These are phyloP conservation scores for Phytophthora multivora DNA, from an alignment of 352 stramenopile species.

Conservation along the genomic window DNA sequence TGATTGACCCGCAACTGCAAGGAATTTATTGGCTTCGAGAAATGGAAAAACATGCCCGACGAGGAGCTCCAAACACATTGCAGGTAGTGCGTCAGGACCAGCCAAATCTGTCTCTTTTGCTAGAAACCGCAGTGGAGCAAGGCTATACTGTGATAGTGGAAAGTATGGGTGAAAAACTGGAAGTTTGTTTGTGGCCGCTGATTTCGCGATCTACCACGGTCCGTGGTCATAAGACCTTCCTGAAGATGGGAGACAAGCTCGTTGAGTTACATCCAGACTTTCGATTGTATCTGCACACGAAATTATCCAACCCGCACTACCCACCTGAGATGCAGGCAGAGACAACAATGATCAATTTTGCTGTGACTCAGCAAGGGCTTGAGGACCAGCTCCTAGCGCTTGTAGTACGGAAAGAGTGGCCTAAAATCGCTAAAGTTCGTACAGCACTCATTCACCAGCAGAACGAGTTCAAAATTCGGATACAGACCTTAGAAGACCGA, in stretches of 20 bases:
- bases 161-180: conserved; percentile 89
- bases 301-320: conserved; percentile 93
- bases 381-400: conserved; percentile 91
- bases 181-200: conserved; percentile 86
- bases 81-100: conserved; percentile 88
- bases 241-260: conserved; percentile 90
- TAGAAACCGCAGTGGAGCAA: conserved; percentile 84
- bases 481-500: conserved; percentile 89
- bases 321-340: conserved; percentile 91
- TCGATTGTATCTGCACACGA: conserved; percentile 91
- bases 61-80: conserved; percentile 45
- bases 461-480: conserved; percentile 90
- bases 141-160: conserved; percentile 87
- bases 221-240: conserved; percentile 70
- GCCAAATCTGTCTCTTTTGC: conserved; percentile 65
- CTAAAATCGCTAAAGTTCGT: conserved; percentile 81
- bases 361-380: conserved; percentile 87
- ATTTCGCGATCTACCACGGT: conserved; percentile 77
- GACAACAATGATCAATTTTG: conserved; percentile 93
- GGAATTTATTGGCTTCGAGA: conserved; percentile 89
- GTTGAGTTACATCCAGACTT: conserved; percentile 86
- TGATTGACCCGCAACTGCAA: conserved; percentile 93
- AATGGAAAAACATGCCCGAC: conserved; percentile 76
- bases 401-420: conserved; percentile 91
- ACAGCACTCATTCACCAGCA: conserved; percentile 87